Evolutionary conservation across 768 basidiomycete species (phyloP), one percentile per base, ranked within the genome.

Genomic region (Lanmaoa pseudosensibilis): DNA sequence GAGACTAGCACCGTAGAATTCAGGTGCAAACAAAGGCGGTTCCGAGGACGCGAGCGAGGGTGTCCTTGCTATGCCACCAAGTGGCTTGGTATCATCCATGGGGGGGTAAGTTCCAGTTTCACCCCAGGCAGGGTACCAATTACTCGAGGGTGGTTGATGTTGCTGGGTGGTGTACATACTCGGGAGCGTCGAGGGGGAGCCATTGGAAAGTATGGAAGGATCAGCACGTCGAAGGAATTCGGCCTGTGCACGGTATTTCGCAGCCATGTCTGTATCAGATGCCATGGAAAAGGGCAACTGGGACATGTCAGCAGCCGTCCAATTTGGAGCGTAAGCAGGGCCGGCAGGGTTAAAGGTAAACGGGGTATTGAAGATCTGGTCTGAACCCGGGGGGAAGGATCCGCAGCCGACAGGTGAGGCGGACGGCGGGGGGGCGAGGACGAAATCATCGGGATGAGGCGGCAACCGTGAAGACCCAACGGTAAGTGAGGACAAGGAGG

Each of bases 231-330:
- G 71, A 46, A 81, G 59, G 5, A 77, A 50, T 12, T 84, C 83
- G 1, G 75, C 69, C 52, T 83, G 77, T 1, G 73, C 69, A 7
- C 79, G 75, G 60, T 80, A 84, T 53, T 81, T 80, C 12, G 73
- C 73, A 19, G 75, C 55, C 60, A 79, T 74, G 36, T 85, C 83
- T 0, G 71, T n/a, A 37, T 68, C 67, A 13, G 65, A 54, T 13
- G 63, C 5, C 36, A 65, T 34, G 5, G 65, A 27, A 23, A 72
- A 46, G 3, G 70, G 60, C 9, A 65, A 2, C 40, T 68, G 63
- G 4, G 59, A 12, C 27, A 64, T 30, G 46, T 73, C 70, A 39
- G 64, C 19, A 19, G 60, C 5, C 3, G 66, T 13, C 60, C 68
- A 65, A 34, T 38, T 50, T 4, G 51, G 41, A 36, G 57, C 55